Conservation (phyloP, 192 early-diverging fungal species). For the Backusella luteola region DNA sequence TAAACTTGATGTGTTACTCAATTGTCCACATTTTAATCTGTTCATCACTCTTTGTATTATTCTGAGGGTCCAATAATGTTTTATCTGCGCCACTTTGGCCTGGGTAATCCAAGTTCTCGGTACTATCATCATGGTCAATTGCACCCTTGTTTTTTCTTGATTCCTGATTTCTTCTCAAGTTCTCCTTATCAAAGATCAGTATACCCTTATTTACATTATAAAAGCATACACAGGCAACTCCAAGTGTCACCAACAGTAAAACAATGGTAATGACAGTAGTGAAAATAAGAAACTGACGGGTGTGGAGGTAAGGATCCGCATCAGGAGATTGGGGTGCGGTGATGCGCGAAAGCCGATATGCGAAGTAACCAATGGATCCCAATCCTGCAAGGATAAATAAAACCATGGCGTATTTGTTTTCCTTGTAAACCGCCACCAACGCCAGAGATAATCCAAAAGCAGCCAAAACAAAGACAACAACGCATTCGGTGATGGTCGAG, state of each 20-base stretch:
- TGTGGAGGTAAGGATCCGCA: slow-evolving; percentile 42
- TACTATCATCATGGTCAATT: not conserved
- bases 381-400: slow-evolving; percentile 10
- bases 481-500: slow-evolving; percentile 24
- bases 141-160: not conserved
- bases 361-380: slow-evolving; percentile 27
- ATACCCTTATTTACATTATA: slow-evolving; percentile 8
- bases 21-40: slow-evolving; percentile 27
- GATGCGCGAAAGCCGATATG: slow-evolving; percentile 28
- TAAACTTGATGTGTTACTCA: slow-evolving; percentile 4
- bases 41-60: not conserved
- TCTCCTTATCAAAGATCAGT: not conserved
- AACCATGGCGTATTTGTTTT: slow-evolving; percentile 36
- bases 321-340: not conserved
- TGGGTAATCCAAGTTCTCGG: not conserved
- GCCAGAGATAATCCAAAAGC: slow-evolving; percentile 25
- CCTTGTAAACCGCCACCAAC: slow-evolving; percentile 23
- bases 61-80: slow-evolving; percentile 1
- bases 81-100: not conserved
- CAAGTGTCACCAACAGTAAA: slow-evolving; percentile 20
- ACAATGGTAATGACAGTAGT: slow-evolving; percentile 26
- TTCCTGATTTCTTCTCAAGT: not conserved
- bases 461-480: slow-evolving; percentile 37
- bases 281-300: slow-evolving; percentile 41
- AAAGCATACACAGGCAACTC: slow-evolving; percentile 12